Conservation (phyloP, 225 moss, liverwort and hornwort species). For the Pseudisothecium myosuroides region DNA sequence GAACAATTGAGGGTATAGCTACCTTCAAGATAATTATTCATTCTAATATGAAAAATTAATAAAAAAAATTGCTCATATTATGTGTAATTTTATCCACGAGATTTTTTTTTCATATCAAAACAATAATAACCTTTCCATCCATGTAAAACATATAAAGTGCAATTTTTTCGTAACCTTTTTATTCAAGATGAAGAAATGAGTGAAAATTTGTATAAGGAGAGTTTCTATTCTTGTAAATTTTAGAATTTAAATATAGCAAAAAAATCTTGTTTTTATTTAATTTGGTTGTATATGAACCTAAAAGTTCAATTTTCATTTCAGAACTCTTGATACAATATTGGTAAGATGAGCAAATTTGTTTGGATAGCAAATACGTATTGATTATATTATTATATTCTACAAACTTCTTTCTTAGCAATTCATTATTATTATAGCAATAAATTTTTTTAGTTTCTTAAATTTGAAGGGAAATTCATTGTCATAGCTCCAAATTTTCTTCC, state of each 20-base stretch:
- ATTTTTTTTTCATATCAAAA: not conserved
- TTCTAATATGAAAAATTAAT: not conserved
- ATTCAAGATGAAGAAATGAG: not conserved
- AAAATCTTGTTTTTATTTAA: too few relatives aligned
- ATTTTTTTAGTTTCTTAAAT: not conserved
- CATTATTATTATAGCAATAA: not conserved
- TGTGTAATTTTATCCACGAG: not conserved
- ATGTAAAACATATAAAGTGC: not conserved
- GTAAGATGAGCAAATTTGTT: too few relatives aligned
- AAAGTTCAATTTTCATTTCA: too few relatives aligned
- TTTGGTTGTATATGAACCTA: too few relatives aligned
- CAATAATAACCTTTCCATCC: not conserved
- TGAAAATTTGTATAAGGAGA: not conserved
- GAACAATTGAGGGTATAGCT: not conserved
- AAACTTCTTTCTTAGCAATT: not conserved
- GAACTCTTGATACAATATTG: too few relatives aligned
- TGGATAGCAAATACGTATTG: not conserved
- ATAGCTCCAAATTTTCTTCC: not conserved
- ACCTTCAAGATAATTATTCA: not conserved
- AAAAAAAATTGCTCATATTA: not conserved
- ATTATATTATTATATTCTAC: not conserved
- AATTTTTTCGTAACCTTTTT: rapidly evolving
- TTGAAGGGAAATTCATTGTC: not conserved
- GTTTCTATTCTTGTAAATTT: not conserved
- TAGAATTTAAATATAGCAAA: not conserved